Evolutionary conservation across 176 grass and related monocot species (phyloP).

Genomic region (Triticum timopheevii): DNA sequence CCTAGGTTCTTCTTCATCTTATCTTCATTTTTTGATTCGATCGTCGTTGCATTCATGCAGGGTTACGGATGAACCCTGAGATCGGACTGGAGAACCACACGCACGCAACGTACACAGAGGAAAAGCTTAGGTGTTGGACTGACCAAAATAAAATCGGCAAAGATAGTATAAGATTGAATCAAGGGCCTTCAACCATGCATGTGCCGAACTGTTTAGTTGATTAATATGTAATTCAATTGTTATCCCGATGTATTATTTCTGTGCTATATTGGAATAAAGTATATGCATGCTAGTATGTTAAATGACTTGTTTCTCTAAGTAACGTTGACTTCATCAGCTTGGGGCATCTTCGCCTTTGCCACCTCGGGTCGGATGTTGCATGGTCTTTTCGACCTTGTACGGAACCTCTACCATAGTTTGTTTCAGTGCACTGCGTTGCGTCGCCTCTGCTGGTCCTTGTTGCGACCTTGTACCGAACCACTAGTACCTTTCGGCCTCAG

Average conservation of each 20-base stretch:
- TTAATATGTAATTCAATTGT: not conserved
- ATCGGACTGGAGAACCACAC: not conserved
- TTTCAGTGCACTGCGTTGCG: too few relatives aligned
- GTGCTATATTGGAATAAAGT: slow-evolving; percentile 1
- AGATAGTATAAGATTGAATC: not conserved
- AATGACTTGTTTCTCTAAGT: not conserved
- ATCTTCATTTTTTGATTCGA: not conserved
- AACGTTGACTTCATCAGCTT: too few relatives aligned
- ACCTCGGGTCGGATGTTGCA: too few relatives aligned
- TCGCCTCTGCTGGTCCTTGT: too few relatives aligned
- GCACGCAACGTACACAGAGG: not conserved
- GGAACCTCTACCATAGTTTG: too few relatives aligned
- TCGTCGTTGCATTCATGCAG: not conserved
- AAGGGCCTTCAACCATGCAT: not conserved
- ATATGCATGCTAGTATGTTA: not conserved
- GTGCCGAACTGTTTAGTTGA: not conserved
- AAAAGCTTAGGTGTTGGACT: not conserved
- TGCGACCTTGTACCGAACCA: too few relatives aligned
- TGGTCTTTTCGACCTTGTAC: too few relatives aligned
- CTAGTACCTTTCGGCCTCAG: too few relatives aligned
- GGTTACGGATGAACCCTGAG: slow-evolving; percentile 35
- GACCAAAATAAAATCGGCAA: slow-evolving; percentile 6
- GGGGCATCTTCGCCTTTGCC: too few relatives aligned
- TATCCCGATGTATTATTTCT: not conserved
- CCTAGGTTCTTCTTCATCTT: too few relatives aligned